phyloP scores from a whole-genome alignment of 2,329 filamentous ascomycete genomes.

The Fusarium sp. region DNA sequence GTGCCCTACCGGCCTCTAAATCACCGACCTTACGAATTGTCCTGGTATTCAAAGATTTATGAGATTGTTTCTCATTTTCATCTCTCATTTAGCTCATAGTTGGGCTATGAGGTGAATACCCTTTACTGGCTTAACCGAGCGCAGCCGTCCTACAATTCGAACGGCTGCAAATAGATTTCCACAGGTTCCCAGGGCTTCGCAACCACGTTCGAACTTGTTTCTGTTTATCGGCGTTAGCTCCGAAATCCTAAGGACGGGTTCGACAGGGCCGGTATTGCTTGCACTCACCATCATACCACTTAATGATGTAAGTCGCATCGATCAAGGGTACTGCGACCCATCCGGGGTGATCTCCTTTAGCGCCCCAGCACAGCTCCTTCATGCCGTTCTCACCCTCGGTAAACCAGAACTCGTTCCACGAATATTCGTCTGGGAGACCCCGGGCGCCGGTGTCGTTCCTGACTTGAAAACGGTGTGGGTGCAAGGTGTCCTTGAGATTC shows the following conservation, averaged over 20 bases:
- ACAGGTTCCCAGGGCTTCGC: conserved; percentile 17
- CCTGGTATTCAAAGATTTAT: no score
- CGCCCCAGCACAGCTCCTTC: conserved; percentile 9
- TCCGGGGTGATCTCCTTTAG: conserved; percentile 6
- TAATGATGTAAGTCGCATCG: conserved; percentile 10
- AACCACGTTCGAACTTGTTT: background rate
- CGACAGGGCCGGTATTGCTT: background rate
- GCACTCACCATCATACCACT: conserved; percentile 24
- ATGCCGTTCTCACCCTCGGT: background rate
- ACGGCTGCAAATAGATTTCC: conserved; percentile 13
- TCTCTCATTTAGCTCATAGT: no score
- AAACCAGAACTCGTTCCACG: conserved; percentile 19
- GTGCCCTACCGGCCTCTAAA: background rate
- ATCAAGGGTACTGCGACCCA: conserved; percentile 22
- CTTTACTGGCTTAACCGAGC: no score
- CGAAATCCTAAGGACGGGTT: background rate
- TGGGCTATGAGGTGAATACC: no score
- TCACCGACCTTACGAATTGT: background rate
- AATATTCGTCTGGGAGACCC: background rate
- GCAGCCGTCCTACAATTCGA: background rate
- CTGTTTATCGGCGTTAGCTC: conserved; percentile 11
- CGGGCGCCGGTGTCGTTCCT: background rate
- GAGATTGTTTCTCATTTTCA: no score
- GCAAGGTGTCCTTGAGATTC: conserved; percentile 2
- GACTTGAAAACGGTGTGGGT: background rate